A percentile compares a stretch with the other conserved stretches of the same genome.
Evolutionary conservation across 1,139 yeast genomes (phyloP).

Genomic region (Schwanniomyces etchellsii): DNA sequence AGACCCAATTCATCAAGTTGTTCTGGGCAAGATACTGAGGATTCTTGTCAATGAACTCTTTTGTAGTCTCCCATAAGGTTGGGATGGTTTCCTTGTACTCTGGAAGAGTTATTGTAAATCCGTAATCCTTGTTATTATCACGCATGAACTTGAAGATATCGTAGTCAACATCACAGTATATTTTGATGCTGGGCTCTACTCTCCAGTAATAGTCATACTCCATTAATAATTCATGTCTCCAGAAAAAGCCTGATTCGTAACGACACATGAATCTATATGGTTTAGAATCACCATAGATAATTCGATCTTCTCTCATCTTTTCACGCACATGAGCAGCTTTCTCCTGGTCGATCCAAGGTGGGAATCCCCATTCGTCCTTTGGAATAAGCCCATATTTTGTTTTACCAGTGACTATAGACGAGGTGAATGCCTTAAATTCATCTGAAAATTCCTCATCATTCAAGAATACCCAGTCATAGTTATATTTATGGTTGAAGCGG

Average conservation of each 20-base stretch:
- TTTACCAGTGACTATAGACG: slow-evolving; percentile 31
- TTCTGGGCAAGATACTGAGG: slow-evolving; percentile 62
- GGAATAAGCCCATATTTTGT: slow-evolving; percentile 42
- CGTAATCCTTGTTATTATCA: slow-evolving; percentile 66
- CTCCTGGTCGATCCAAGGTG: slow-evolving; percentile 53
- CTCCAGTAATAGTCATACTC: slow-evolving; percentile 90
- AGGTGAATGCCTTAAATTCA: slow-evolving; percentile 31
- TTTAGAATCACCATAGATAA: slow-evolving; percentile 57
- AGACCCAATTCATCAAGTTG: slow-evolving; percentile 68
- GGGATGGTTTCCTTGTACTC: slow-evolving; percentile 79
- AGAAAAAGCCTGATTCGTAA: slow-evolving; percentile 86
- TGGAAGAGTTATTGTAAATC: slow-evolving; percentile 76
- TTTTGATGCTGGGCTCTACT: slow-evolving; percentile 80
- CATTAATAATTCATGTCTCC: slow-evolving; percentile 63
- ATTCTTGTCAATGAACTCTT: slow-evolving; percentile 55
- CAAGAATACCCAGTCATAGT: slow-evolving; percentile 45
- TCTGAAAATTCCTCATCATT: slow-evolving; percentile 38
- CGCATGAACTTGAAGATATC: slow-evolving; percentile 81
- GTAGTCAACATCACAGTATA: slow-evolving; percentile 75
- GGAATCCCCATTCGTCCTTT: slow-evolving; percentile 46
- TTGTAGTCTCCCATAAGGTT: slow-evolving; percentile 77
- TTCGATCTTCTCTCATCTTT: slow-evolving; percentile 43
- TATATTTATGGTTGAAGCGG: slow-evolving; percentile 35
- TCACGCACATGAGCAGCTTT: slow-evolving; percentile 50
- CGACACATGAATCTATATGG: slow-evolving; percentile 88